phyloP scores from a whole-genome alignment of 2,329 filamentous ascomycete species.

The Exophiala spinifera region DNA sequence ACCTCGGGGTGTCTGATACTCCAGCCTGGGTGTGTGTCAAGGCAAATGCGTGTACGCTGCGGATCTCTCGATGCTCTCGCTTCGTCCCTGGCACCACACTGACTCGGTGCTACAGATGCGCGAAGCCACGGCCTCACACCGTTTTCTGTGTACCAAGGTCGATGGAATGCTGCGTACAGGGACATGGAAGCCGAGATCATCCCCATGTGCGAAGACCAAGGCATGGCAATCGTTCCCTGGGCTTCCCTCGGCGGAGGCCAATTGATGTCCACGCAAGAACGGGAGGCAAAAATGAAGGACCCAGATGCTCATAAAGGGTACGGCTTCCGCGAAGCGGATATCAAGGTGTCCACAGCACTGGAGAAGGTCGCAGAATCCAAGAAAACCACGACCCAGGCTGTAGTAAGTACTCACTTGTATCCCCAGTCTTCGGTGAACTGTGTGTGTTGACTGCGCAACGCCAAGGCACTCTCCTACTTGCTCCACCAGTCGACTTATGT shows the following conservation, averaged over 20 bases:
- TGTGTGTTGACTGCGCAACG: neutral
- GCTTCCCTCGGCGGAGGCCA: slow-evolving; percentile 51
- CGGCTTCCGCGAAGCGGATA: slow-evolving; percentile 2
- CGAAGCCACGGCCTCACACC: slow-evolving; percentile 64
- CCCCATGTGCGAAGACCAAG: slow-evolving; percentile 60
- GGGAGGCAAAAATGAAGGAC: slow-evolving; percentile 33
- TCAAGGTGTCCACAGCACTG: slow-evolving; percentile 18
- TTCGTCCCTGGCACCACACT: neutral
- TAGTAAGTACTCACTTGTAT: slow-evolving; percentile 6
- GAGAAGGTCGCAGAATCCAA: slow-evolving; percentile 20
- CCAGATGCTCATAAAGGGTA: slow-evolving; percentile 18
- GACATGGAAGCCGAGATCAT: slow-evolving; percentile 68
- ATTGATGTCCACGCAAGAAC: slow-evolving; percentile 43
- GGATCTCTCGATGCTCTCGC: neutral
- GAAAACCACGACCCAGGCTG: slow-evolving; percentile 6
- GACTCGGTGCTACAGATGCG: slow-evolving; percentile 49
- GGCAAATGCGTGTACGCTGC: slow-evolving; percentile 39
- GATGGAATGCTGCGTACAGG: slow-evolving; percentile 58
- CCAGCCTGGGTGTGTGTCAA: slow-evolving; percentile 38
- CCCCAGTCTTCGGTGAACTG: too few species aligned
- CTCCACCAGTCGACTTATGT: slow-evolving; percentile 51
- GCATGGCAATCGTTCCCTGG: slow-evolving; percentile 60
- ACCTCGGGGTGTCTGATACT: slow-evolving; percentile 50
- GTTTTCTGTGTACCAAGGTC: slow-evolving; percentile 67
- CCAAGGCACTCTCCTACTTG: slow-evolving; percentile 49